phyloP scores from a whole-genome alignment of 176 grass and related monocot species.

The Oryza meyeriana region DNA sequence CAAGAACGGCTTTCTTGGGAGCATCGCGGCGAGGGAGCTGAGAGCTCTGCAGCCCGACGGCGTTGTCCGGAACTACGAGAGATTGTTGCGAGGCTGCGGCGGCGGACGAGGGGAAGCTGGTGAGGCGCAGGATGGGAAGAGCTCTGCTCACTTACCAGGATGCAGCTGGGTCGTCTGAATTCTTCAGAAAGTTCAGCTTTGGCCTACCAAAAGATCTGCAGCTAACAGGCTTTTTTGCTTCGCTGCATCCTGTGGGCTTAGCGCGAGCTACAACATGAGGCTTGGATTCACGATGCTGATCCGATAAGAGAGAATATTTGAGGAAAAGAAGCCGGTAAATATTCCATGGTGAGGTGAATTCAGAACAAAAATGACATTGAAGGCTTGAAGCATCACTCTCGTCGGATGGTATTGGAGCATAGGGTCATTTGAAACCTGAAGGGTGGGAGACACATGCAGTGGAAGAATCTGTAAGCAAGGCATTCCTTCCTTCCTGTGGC shows the following conservation, averaged over 20 bases:
- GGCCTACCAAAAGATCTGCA: neutral
- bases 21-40: constrained; percentile 34
- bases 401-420: neutral
- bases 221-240: neutral
- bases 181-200: constrained; percentile 5
- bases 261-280: neutral
- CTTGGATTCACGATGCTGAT: neutral
- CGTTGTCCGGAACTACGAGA: constrained; percentile 8
- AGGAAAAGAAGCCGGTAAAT: neutral
- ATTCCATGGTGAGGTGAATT: neutral
- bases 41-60: constrained; percentile 6
- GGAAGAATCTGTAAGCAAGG: neutral
- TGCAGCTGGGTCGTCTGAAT: constrained; percentile 39
- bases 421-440: neutral
- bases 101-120: neutral
- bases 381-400: neutral
- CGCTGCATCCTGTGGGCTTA: neutral
- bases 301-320: neutral
- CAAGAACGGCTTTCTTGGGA: constrained; percentile 17
- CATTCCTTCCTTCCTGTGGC: neutral
- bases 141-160: constrained; percentile 13
- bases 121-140: neutral
- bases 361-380: constrained; percentile 2
- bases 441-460: neutral
- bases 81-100: constrained; percentile 14